These are phyloP conservation scores for Poa annua DNA, from an alignment of 176 grass and related monocot genomes.

Conservation along the genomic window DNA sequence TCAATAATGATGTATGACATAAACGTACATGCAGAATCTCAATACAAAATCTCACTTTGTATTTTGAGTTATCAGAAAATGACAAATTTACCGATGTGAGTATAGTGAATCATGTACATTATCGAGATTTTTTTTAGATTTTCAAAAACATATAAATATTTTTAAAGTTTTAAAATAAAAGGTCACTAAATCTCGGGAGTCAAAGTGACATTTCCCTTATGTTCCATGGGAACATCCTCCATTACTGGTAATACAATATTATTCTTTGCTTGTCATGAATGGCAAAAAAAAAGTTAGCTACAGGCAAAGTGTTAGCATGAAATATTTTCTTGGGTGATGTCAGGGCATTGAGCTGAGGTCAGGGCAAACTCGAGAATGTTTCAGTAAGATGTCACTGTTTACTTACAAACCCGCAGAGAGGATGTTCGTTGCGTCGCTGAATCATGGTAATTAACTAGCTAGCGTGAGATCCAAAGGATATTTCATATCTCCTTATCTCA, in stretches of 20 bases:
- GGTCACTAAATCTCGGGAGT: too few relatives aligned
- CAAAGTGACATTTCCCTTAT: too few relatives aligned
- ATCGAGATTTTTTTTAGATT: too few relatives aligned
- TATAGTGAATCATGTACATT: too few relatives aligned
- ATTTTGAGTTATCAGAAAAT: too few relatives aligned
- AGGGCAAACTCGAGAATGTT: not conserved
- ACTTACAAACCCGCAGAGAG: not conserved
- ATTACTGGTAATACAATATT: not conserved
- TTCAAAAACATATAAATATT: too few relatives aligned
- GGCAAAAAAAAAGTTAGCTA: not conserved
- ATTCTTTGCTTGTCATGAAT: not conserved
- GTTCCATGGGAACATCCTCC: not conserved
- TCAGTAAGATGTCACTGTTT: not conserved
- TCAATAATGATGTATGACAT: too few relatives aligned
- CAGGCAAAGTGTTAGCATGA: not conserved
- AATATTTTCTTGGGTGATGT: not conserved
- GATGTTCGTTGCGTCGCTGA: not conserved
- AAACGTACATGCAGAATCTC: too few relatives aligned
- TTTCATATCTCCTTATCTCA: slow-evolving; percentile 10
- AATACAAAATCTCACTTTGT: too few relatives aligned
- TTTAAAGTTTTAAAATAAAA: too few relatives aligned
- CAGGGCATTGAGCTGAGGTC: not conserved
- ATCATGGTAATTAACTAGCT: not conserved
- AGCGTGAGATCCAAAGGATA: slow-evolving; percentile 13
- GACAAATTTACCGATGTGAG: too few relatives aligned